phyloP scores from a whole-genome alignment of 164 flowering plant species.

The Kalanchoe fedtschenkoi region DNA sequence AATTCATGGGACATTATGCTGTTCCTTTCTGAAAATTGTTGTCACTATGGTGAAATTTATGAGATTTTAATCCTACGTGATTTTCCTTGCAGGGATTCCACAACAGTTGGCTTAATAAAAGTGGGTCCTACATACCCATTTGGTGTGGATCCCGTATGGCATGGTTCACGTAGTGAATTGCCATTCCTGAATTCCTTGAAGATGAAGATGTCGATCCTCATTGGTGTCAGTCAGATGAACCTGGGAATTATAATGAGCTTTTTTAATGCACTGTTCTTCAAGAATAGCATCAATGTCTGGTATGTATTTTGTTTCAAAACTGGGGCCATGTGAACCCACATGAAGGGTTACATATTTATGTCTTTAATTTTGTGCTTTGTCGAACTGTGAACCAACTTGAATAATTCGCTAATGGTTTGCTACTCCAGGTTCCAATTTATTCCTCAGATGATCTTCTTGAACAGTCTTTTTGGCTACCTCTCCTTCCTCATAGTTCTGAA shows the following conservation, averaged over 20 bases:
- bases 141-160: constrained; percentile 95
- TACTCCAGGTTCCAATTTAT: constrained; percentile 83
- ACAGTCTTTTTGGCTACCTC: constrained; percentile 88
- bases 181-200: constrained; percentile 94
- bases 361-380: neutral
- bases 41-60: neutral
- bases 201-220: constrained; percentile 98
- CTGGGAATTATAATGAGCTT: constrained; percentile 86
- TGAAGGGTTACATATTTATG: no score
- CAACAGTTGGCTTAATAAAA: constrained; percentile 72
- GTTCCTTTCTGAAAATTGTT: neutral
- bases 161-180: constrained; percentile 85
- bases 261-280: constrained; percentile 70
- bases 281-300: constrained; percentile 64
- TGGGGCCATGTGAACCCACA: neutral
- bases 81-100: constrained; percentile 53
- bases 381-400: neutral
- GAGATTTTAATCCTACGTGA: neutral
- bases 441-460: constrained; percentile 87
- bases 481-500: constrained; percentile 77
- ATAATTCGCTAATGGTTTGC: neutral
- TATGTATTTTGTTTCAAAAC: constrained; percentile 17
- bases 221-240: constrained; percentile 97
- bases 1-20: neutral
- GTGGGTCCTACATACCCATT: constrained; percentile 76